Conservation (phyloP, 2,329 filamentous ascomycete genomes). For the Mycosphaerella sp. region DNA sequence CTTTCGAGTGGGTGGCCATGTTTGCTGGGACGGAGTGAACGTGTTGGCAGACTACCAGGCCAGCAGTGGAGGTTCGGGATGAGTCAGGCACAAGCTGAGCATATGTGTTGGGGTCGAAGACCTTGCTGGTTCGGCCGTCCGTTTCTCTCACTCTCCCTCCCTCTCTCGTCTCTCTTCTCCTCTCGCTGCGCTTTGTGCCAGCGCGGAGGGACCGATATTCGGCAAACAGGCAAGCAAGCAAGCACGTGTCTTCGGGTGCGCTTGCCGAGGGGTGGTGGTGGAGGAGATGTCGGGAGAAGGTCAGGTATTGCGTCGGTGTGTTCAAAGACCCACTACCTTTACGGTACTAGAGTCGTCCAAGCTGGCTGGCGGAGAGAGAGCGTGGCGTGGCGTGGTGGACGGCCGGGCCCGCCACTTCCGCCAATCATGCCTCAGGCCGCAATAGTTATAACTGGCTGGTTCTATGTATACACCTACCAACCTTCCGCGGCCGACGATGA, state of each 20-base stretch:
- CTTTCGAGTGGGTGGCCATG: slow-evolving; percentile 5
- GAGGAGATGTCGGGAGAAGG: neutral
- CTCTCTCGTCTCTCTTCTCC: neutral
- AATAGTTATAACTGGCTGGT: too few relatives aligned
- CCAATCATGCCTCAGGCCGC: too few relatives aligned
- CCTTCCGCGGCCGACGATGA: too few relatives aligned
- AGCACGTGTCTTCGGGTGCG: neutral
- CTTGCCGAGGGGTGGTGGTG: neutral
- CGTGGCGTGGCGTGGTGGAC: slow-evolving; percentile 20
- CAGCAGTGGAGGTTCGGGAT: neutral
- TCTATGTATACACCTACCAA: too few relatives aligned
- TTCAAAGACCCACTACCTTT: too few relatives aligned
- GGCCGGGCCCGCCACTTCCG: neutral
- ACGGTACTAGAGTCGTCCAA: too few relatives aligned
- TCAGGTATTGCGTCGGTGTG: neutral
- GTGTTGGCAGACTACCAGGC: neutral
- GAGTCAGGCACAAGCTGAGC: neutral
- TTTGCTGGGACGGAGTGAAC: neutral
- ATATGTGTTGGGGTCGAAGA: neutral
- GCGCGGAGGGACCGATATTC: too few relatives aligned
- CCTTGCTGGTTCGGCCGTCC: neutral
- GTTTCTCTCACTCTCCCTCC: neutral
- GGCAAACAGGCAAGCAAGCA: too few relatives aligned
- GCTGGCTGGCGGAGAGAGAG: slow-evolving; percentile 6
- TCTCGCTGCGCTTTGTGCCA: neutral